Evolutionary conservation across 768 basidiomycete genomes (phyloP).

Genomic region (Suillus brevipes): DNA sequence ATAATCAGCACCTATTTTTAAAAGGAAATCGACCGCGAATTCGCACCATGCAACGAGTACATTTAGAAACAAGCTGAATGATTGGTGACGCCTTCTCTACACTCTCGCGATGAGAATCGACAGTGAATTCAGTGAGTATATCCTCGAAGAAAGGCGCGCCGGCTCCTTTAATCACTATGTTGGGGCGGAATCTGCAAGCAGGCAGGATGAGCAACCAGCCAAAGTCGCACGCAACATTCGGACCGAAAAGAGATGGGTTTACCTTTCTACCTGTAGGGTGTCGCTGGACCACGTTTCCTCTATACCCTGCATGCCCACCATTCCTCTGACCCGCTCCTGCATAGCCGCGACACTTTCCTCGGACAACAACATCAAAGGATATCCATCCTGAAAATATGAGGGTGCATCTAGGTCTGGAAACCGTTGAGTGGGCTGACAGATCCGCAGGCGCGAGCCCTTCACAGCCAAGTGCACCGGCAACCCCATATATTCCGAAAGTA

Average conservation of each 20-base stretch:
- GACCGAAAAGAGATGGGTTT: constrained; percentile 16
- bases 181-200: constrained; percentile 66
- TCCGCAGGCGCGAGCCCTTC: constrained; percentile 62
- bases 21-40: constrained; percentile 21
- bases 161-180: constrained; percentile 66
- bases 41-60: constrained; percentile 68
- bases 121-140: constrained; percentile 58
- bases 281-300: constrained; percentile 53
- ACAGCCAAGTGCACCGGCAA: constrained; percentile 61
- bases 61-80: constrained; percentile 66
- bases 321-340: constrained; percentile 45
- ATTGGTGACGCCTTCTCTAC: constrained; percentile 17
- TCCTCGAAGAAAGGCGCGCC: constrained; percentile 75
- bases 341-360: constrained; percentile 62
- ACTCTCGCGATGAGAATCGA: constrained; percentile 40
- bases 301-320: constrained; percentile 50
- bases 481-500: constrained; percentile 62
- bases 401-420: constrained; percentile 62
- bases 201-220: constrained; percentile 10
- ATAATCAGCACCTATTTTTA: constrained; percentile 8
- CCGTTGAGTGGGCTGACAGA: constrained; percentile 47
- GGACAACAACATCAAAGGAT: constrained; percentile 65
- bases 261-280: constrained; percentile 61
- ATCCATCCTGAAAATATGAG: constrained; percentile 68
- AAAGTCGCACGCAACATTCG: neutral